phyloP scores from a whole-genome alignment of 1,139 yeast species.

The Candida sanyaensis region DNA sequence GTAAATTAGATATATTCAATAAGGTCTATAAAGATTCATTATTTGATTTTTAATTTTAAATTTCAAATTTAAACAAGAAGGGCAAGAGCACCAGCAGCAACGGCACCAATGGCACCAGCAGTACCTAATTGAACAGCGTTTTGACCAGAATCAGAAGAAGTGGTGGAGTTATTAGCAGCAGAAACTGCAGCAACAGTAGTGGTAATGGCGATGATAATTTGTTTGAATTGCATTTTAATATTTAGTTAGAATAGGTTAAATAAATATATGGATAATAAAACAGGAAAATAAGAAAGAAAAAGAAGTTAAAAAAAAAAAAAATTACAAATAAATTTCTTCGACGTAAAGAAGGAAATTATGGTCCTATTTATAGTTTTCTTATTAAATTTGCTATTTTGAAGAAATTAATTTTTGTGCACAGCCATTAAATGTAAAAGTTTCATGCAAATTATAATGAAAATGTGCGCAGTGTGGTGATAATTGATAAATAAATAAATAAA shows the following conservation, averaged over 20 bases:
- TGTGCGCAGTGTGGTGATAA: no score
- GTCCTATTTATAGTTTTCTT: slow-evolving; percentile 5
- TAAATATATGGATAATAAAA: background rate
- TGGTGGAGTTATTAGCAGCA: slow-evolving; percentile 27
- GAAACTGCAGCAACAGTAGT: slow-evolving; percentile 43
- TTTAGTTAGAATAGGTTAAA: background rate
- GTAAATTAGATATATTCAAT: background rate
- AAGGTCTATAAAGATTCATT: background rate
- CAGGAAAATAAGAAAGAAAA: no score
- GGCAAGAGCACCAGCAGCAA: slow-evolving; percentile 51
- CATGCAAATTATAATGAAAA: no score
- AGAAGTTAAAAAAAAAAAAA: background rate
- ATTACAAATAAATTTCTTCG: background rate
- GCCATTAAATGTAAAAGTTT: background rate
- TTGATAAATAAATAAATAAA: no score
- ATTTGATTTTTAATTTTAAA: background rate
- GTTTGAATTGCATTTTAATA: slow-evolving; percentile 44
- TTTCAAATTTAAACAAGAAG: slow-evolving; percentile 37
- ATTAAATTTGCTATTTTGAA: background rate
- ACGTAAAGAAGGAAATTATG: background rate
- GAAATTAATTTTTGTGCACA: background rate
- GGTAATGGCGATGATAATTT: slow-evolving; percentile 46
- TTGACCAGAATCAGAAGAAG: slow-evolving; percentile 21
- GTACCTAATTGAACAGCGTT: slow-evolving; percentile 34
- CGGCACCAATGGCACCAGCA: slow-evolving; percentile 31